Evolutionary conservation across 805 yeast species (phyloP), one percentile per base, ranked within the genome.

Genomic region (Danielia reshetovae): DNA sequence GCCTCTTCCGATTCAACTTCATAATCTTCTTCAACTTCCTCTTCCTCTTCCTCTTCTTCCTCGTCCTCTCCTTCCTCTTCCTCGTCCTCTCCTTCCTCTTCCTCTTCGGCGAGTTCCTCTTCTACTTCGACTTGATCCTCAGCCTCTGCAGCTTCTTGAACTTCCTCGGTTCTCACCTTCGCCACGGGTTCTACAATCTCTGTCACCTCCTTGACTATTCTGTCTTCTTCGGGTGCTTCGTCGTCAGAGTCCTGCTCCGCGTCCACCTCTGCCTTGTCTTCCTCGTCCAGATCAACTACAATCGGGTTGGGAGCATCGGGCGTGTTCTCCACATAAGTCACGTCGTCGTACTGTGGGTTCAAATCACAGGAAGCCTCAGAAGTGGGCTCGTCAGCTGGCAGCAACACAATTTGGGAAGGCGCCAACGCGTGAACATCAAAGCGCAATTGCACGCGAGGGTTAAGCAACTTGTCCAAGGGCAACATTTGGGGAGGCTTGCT

Each of bases 391-490:
- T 16, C 24, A 8, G 18, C 28, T 15, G 38, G 39, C 36, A 31
- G 18, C 27, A 39, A 41, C 2, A 36, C 42, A 12, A 45, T 33
- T 29, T 4, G 27, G 24, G 11, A 25, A 24, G 8, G 8, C 30
- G 3, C 26, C 11, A 14, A 35, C 41, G 18, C 38, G 13, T 14
- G 19, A 12, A 45, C 41, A 1, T 18, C 6, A 17, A 38, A 45
- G 6, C 21, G 19, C 32, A 45, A 24, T 32, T 38, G 45, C 18
- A 38, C 34, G 24, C 27, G 33, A 2, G 48, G 44, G 30, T 35
- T 37, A 19, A 40, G 28, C 15, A 44, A 18, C 7, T n/a, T 21
- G 13, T 34, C 40, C 35, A 42, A 29, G 5, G 35, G 28, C 8
- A 44, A 24, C 29, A 34, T 32, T 9, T 26, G 30, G 23, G 22